These are phyloP conservation scores for Dicorynia guianensis DNA, from an alignment of 306 rosid genomes.

Conservation along the genomic window DNA sequence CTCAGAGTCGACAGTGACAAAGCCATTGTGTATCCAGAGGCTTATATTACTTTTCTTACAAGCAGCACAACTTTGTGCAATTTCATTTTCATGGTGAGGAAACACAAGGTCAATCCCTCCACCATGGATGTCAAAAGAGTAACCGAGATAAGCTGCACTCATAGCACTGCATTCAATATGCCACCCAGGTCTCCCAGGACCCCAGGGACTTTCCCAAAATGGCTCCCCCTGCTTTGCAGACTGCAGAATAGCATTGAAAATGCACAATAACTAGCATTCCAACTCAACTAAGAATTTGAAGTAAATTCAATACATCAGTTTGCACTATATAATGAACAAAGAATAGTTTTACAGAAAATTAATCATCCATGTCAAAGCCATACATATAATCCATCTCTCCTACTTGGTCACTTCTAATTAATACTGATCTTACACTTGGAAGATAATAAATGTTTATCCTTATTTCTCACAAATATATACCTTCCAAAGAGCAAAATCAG, in stretches of 20 bases:
- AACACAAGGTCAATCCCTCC: constrained; percentile 97
- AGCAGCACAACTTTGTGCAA: constrained; percentile 99
- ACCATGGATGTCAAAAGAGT: constrained; percentile 94
- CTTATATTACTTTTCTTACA: constrained; percentile 80
- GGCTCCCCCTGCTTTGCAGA: constrained; percentile 96
- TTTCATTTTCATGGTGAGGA: constrained; percentile 99
- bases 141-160: constrained; percentile 88
- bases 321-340: constrained; percentile 16
- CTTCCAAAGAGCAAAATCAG: constrained; percentile 99
- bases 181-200: constrained; percentile 99
- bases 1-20: constrained; percentile 87
- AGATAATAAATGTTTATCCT: not conserved
- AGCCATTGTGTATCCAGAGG: constrained; percentile 95
- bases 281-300: constrained; percentile 24
- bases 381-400: not conserved
- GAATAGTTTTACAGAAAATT: constrained; percentile 27
- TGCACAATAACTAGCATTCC: constrained; percentile 29
- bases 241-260: constrained; percentile 53
- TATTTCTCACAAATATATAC: constrained; percentile 46
- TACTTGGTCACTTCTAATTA: not conserved
- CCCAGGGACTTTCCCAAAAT: constrained; percentile 99
- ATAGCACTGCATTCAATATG: constrained; percentile 99
- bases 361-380: constrained; percentile 7
- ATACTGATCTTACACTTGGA: not conserved
- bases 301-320: constrained; percentile 13